Percentiles rank a stretch among this genome's conserved stretches.
These are phyloP conservation scores for Penstemon eatonii DNA, from an alignment of 257 asterid genomes.

Conservation along the genomic window DNA sequence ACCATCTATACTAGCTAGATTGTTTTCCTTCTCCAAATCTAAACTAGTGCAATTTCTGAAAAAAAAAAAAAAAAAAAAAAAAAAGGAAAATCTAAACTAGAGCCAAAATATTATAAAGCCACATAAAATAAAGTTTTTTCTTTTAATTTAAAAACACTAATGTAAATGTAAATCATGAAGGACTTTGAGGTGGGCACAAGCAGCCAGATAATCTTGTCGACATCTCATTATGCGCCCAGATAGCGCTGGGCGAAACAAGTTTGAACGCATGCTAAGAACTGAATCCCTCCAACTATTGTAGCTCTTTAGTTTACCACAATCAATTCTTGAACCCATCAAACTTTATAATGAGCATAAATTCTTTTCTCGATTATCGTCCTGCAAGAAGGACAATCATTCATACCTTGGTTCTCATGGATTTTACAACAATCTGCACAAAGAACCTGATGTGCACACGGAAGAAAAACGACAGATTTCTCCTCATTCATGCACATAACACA, in stretches of 20 bases:
- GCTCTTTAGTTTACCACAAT: not conserved
- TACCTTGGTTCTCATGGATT: constrained; percentile 42
- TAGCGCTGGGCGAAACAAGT: too few relatives aligned
- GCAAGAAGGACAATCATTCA: constrained; percentile 56
- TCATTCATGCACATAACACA: constrained; percentile 79
- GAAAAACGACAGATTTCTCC: constrained; percentile 63
- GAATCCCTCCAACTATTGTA: not conserved
- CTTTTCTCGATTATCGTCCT: constrained; percentile 45
- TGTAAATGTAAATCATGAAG: too few relatives aligned
- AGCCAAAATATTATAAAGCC: too few relatives aligned
- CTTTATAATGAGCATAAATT: constrained; percentile 27
- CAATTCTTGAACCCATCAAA: not conserved
- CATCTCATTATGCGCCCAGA: too few relatives aligned
- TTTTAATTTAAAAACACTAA: too few relatives aligned
- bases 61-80: too few relatives aligned
- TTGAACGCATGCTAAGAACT: not conserved
- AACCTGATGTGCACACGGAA: constrained; percentile 83
- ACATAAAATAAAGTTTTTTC: too few relatives aligned
- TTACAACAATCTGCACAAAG: constrained; percentile 37
- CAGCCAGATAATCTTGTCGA: too few relatives aligned
- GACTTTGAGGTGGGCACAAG: too few relatives aligned
- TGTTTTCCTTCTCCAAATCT: not conserved
- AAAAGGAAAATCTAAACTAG: too few relatives aligned
- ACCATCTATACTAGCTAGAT: not conserved
- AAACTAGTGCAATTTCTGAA: not conserved